Conservation (phyloP, 805 yeast species). For the Ogataea angusta region DNA sequence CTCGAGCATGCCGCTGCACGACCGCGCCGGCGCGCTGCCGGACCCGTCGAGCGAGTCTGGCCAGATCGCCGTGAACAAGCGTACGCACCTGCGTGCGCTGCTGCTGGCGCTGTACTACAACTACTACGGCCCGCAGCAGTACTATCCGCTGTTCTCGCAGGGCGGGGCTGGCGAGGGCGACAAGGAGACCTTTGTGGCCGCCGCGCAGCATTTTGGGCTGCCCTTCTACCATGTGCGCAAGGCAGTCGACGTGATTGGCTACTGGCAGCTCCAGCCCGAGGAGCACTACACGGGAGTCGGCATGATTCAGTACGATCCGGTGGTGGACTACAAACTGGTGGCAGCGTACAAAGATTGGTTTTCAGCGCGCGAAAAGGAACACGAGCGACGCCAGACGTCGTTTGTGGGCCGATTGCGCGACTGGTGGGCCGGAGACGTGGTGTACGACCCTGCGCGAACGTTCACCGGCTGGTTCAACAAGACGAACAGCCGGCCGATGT, state of each 20-base stretch:
- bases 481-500: conserved; percentile 31
- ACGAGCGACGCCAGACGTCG: conserved; percentile 7
- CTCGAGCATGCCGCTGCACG: conserved; percentile 43
- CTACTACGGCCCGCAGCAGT: conserved; percentile 47
- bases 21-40: conserved; percentile 49
- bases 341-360: conserved; percentile 21
- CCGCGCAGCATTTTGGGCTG: conserved; percentile 41
- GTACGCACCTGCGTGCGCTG: conserved; percentile 44
- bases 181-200: conserved; percentile 57
- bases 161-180: conserved; percentile 56
- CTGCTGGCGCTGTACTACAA: conserved; percentile 51
- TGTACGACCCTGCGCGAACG: conserved; percentile 15
- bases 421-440: conserved; percentile 15
- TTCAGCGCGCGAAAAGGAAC: conserved; percentile 1
- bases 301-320: conserved; percentile 56
- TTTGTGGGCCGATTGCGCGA: conserved; percentile 8
- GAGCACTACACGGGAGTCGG: conserved; percentile 46
- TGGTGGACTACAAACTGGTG: conserved; percentile 35
- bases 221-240: conserved; percentile 49
- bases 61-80: conserved; percentile 48
- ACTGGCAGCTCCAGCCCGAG: conserved; percentile 29
- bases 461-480: conserved; percentile 25
- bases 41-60: conserved; percentile 58
- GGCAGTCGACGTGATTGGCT: conserved; percentile 49
- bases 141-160: conserved; percentile 45